Conservation (phyloP, 2,329 filamentous ascomycete genomes). For the Pseudogymnoascus sp. region DNA sequence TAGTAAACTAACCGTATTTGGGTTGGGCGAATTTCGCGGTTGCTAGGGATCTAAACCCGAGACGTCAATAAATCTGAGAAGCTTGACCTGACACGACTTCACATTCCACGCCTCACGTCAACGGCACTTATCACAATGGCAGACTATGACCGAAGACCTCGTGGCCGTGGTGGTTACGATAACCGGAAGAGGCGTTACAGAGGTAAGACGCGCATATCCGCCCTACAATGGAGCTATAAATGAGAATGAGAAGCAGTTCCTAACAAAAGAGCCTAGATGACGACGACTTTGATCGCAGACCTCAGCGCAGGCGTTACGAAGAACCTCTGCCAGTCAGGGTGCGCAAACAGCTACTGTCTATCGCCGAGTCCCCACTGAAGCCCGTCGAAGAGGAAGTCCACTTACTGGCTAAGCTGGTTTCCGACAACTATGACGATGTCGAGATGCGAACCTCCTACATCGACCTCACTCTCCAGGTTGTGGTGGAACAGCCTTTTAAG, state of each 20-base stretch:
- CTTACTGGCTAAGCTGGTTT: slow-evolving; percentile 64
- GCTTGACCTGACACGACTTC: slow-evolving; percentile 7
- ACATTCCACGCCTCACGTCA: slow-evolving; percentile 6
- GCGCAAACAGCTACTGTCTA: slow-evolving; percentile 66
- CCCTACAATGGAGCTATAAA: neutral
- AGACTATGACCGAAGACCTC: slow-evolving; percentile 38
- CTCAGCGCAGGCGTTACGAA: slow-evolving; percentile 65
- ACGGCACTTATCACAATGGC: slow-evolving; percentile 34
- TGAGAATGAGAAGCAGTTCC: slow-evolving; percentile 15
- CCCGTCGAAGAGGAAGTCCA: slow-evolving; percentile 71
- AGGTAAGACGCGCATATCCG: slow-evolving; percentile 45
- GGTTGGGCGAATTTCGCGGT: slow-evolving; percentile 6
- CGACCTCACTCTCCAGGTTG: slow-evolving; percentile 64
- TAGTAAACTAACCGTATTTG: neutral
- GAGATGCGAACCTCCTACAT: slow-evolving; percentile 66
- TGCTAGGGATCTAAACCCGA: slow-evolving; percentile 10
- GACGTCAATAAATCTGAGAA: slow-evolving; percentile 10
- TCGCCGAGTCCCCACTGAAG: slow-evolving; percentile 74
- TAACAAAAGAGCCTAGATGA: slow-evolving; percentile 48
- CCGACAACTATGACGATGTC: slow-evolving; percentile 79
- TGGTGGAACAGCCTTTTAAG: slow-evolving; percentile 89
- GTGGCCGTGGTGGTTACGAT: slow-evolving; percentile 36
- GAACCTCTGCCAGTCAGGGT: slow-evolving; percentile 63
- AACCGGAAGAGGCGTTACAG: slow-evolving; percentile 70
- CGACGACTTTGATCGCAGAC: slow-evolving; percentile 66